These are phyloP conservation scores for Boletus huronensis DNA, from an alignment of 768 basidiomycete genomes.

Conservation along the genomic window DNA sequence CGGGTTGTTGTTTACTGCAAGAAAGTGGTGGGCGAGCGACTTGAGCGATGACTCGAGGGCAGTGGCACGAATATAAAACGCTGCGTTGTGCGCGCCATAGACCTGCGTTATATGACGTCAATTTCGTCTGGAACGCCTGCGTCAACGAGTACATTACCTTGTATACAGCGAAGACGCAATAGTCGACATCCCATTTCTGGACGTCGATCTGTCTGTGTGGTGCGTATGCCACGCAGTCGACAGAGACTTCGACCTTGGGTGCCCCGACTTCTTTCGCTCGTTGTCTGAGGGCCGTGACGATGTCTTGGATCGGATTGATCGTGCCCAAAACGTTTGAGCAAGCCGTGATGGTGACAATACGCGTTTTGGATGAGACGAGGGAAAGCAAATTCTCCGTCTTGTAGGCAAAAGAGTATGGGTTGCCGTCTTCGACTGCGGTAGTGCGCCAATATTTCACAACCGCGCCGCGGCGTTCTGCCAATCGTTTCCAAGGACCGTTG, in stretches of 20 bases:
- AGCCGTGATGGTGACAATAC: slow-evolving; percentile 69
- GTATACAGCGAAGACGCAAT: slow-evolving; percentile 68
- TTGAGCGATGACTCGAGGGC: slow-evolving; percentile 50
- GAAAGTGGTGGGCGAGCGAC: slow-evolving; percentile 70
- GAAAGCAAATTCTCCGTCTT: slow-evolving; percentile 55
- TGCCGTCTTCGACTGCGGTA: slow-evolving; percentile 44
- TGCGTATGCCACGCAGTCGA: slow-evolving; percentile 79
- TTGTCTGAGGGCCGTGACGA: slow-evolving; percentile 48
- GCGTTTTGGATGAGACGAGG: slow-evolving; percentile 61
- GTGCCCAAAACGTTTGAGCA: slow-evolving; percentile 76
- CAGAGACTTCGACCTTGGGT: slow-evolving; percentile 58
- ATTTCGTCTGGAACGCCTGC: not conserved
- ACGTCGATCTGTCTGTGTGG: slow-evolving; percentile 73
- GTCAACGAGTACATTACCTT: slow-evolving; percentile 45
- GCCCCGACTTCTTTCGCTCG: slow-evolving; percentile 51
- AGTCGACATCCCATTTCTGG: slow-evolving; percentile 74
- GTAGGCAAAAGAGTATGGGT: slow-evolving; percentile 63
- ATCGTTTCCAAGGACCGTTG: slow-evolving; percentile 70
- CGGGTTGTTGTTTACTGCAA: slow-evolving; percentile 41
- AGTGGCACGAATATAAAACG: slow-evolving; percentile 53
- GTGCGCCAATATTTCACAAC: slow-evolving; percentile 59
- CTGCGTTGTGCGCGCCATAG: slow-evolving; percentile 71
- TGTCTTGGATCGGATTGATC: slow-evolving; percentile 55
- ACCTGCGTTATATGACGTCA: slow-evolving; percentile 40
- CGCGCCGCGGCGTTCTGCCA: slow-evolving; percentile 56